These are phyloP conservation scores for Physcia stellaris DNA, from an alignment of 495 filamentous ascomycete species.

Conservation along the genomic window DNA sequence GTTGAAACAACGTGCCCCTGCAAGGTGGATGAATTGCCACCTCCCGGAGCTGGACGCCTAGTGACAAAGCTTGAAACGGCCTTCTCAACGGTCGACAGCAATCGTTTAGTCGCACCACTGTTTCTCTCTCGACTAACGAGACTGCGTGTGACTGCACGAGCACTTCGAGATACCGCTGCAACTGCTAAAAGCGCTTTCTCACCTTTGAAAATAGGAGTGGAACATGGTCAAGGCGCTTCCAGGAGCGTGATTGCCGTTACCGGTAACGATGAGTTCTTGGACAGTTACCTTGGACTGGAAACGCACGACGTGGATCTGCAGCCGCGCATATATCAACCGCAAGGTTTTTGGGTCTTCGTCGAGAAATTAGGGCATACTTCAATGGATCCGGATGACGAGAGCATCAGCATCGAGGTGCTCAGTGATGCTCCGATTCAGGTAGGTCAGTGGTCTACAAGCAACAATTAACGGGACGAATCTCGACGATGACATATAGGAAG, in stretches of 20 bases:
- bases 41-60: conserved; percentile 57
- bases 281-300: conserved; percentile 53
- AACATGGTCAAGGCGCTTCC: conserved; percentile 55
- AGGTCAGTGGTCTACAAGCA: conserved; percentile 32
- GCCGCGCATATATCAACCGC: conserved; percentile 31
- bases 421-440: conserved; percentile 53
- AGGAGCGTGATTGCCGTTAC: conserved; percentile 45
- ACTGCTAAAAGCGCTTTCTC: conserved; percentile 30
- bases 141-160: conserved; percentile 37
- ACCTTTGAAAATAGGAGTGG: conserved; percentile 49
- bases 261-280: conserved; percentile 50
- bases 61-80: conserved; percentile 36
- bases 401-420: conserved; percentile 51
- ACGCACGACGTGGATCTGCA: conserved; percentile 58
- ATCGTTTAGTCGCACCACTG: conserved; percentile 39
- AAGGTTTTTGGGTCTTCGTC: conserved; percentile 65
- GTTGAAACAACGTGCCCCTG: conserved; percentile 47
- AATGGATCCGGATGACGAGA: conserved; percentile 39
- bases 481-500: too few relatives aligned
- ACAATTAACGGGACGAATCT: too few relatives aligned
- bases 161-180: conserved; percentile 11
- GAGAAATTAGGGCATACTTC: conserved; percentile 52
- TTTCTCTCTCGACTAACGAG: conserved; percentile 40
- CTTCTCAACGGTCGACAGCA: conserved; percentile 34
- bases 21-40: conserved; percentile 37